Evolutionary conservation across 768 basidiomycete species (phyloP), one percentile per base, ranked within the genome.

Genomic region (Clitopilus hobsonii): DNA sequence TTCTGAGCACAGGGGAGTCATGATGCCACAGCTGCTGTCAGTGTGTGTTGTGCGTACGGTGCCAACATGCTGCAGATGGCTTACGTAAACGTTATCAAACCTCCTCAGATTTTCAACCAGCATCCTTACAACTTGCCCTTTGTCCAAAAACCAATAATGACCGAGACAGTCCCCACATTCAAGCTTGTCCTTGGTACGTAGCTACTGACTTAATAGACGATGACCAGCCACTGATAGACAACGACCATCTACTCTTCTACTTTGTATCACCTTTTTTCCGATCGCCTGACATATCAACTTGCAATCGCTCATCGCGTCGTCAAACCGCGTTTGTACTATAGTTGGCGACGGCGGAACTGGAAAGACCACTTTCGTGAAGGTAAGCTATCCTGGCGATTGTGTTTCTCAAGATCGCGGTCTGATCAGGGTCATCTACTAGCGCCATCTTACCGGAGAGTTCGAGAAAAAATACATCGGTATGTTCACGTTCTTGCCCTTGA

Each of bases 401-500:
- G 50, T 47, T 57, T 49, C 61, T 60, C 63, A 58, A 63, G 79
- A 86, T 87, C 82, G 74, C 65, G 68, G 76, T 58, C 79, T 85
- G 83, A 88, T 86, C 74, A 65, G 58, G 32, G 27, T 51, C 54
- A 60, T 67, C 63, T 60, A 65, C 41, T 67, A 93, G 92, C 92
- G 94, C 71, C 95, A 98, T 76, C 86, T 96, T 84, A 97, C 94
- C 61, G 96, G 96, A 70, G 96, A 98, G 84, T 98, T 99, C 72
- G 96, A 99, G 79, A 99, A 99, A 85, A 99, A 99, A 74, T 98
- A 97, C 76, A 96, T 96, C 58, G 95, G 93, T 95, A 72, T 56
- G 89, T 62, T 54, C 54, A 18, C n/a, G 53, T 48, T 51, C 54
- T 38, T 25, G 48, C n/a, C n/a, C n/a, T n/a, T n/a, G n/a, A n/a